Evolutionary conservation across 202 grass and related monocot genomes (phyloP), one percentile per base, ranked within the genome.

Genomic region (Sporobolus alterniflorus): DNA sequence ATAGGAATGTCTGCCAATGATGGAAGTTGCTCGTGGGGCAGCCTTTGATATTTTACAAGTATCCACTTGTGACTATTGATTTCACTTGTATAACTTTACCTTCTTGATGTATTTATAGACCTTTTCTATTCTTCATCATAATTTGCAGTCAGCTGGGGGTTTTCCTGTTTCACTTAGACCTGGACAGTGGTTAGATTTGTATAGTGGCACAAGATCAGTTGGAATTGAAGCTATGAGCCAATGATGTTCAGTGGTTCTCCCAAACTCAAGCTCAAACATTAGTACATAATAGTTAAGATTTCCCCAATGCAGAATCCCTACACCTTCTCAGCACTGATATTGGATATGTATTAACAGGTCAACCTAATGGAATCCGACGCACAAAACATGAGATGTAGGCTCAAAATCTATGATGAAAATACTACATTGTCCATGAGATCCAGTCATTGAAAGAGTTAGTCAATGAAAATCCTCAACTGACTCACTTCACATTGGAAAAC

Each of bases 191-290:
- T 85, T 99, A 84, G 96, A 99, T 67, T 79, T 99, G 81, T 99
- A 99, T 80, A 94, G 96, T 57, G 93, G 96, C 70, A 99, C 96
- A 49, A 93, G 96, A 81, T 96, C 93, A 28, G 96, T 96, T 85
- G 93, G 96, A 77, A 99, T 99, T 73, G 96, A 99, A 94, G 96
- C 96, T 85, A 94, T 99, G 76, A 99, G 96, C 76, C 69, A 93
- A 79, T 93, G 96, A 92, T 99, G 96, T 89, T 89, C 88, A 81
- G 87, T 96, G 96, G 96, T 99, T 69, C 28, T 51, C 31, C 22
- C 33, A 63, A 74, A 60, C 30, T 67, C 29, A 36, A 73, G 29
- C 21, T 69, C 6, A 80, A 79, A 79, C 17, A 67, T 61, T 6
- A 67, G 48, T 62, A 29, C 21, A 68, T 76, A 20, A 28, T 68